Evolutionary conservation across 2,329 filamentous ascomycete genomes (phyloP).

Genomic region (Waltergamsia citrina): DNA sequence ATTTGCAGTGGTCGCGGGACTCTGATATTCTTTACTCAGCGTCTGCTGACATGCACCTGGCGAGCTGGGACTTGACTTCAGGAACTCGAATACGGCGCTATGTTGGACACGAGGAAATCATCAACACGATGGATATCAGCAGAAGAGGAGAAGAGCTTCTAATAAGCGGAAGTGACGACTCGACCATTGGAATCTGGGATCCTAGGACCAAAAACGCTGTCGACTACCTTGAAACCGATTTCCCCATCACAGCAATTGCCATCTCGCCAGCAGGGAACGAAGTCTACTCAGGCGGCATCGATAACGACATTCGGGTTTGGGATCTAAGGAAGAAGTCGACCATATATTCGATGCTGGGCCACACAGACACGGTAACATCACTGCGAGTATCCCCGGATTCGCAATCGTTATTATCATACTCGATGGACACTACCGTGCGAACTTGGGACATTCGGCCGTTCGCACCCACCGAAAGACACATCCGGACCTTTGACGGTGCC

Average conservation of each 20-base stretch:
- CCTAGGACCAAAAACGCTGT: slow-evolving; percentile 81
- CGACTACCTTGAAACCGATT: slow-evolving; percentile 83
- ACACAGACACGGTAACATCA: slow-evolving; percentile 87
- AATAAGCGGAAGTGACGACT: slow-evolving; percentile 88
- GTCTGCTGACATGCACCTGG: slow-evolving; percentile 85
- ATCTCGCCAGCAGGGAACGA: slow-evolving; percentile 94
- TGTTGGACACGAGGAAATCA: slow-evolving; percentile 87
- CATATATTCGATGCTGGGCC: slow-evolving; percentile 79
- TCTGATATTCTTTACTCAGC: slow-evolving; percentile 85
- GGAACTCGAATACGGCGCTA: slow-evolving; percentile 89
- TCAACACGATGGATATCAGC: slow-evolving; percentile 85
- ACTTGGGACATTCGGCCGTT: slow-evolving; percentile 97
- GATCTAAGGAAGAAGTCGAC: slow-evolving; percentile 87
- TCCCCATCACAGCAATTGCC: slow-evolving; percentile 84
- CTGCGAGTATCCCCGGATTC: slow-evolving; percentile 87
- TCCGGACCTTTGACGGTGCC: slow-evolving; percentile 89
- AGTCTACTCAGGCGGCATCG: slow-evolving; percentile 88
- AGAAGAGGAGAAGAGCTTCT: slow-evolving; percentile 84
- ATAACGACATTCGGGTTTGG: slow-evolving; percentile 97
- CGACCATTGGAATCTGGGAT: slow-evolving; percentile 92
- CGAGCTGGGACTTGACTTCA: slow-evolving; percentile 90
- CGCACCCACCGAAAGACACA: slow-evolving; percentile 74
- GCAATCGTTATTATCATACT: slow-evolving; percentile 81
- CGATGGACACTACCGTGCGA: slow-evolving; percentile 86
- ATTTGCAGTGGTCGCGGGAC: slow-evolving; percentile 95